These are phyloP conservation scores for Pseudogymnoascus sp. DNA, from an alignment of 2,329 filamentous ascomycete genomes.

Conservation along the genomic window DNA sequence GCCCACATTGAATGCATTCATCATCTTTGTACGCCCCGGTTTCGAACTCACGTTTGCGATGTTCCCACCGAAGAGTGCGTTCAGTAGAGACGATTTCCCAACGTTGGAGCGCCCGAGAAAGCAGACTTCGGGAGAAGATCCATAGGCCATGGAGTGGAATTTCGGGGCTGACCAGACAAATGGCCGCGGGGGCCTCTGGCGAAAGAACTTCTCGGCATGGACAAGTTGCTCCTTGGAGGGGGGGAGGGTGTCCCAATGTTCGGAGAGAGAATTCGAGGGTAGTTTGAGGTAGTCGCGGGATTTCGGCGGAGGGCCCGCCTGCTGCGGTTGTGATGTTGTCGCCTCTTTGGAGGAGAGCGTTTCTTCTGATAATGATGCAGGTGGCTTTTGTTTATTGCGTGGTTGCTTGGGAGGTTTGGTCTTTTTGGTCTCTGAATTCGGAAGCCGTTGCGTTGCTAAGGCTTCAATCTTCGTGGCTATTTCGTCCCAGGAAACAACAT, in stretches of 20 bases:
- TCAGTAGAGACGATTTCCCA: slow-evolving; percentile 59
- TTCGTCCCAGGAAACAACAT: slow-evolving; percentile 8
- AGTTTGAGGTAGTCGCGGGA: slow-evolving; percentile 11
- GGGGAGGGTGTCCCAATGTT: slow-evolving; percentile 42
- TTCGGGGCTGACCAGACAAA: slow-evolving; percentile 51
- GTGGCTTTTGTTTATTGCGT: not conserved
- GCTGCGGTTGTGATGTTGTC: not conserved
- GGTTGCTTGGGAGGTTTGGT: not conserved
- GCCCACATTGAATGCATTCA: slow-evolving; percentile 60
- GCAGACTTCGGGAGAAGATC: slow-evolving; percentile 31
- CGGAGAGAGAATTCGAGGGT: slow-evolving; percentile 27
- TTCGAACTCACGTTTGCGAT: slow-evolving; percentile 49
- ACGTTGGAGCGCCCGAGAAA: slow-evolving; percentile 65
- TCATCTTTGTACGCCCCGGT: slow-evolving; percentile 53
- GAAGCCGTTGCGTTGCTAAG: slow-evolving; percentile 2
- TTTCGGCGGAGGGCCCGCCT: not conserved
- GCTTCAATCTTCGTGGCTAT: slow-evolving; percentile 4
- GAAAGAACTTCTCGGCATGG: slow-evolving; percentile 39
- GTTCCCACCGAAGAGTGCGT: slow-evolving; percentile 47
- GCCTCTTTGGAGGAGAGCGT: not conserved
- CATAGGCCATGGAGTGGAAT: slow-evolving; percentile 50
- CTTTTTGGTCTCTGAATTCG: not conserved
- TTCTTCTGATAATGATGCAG: not conserved
- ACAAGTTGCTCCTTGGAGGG: slow-evolving; percentile 36
- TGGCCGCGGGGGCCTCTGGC: slow-evolving; percentile 35